Evolutionary conservation across 129 eudicot species (phyloP), one percentile per base, ranked within the genome.

Genomic region (Artemisia annua): DNA sequence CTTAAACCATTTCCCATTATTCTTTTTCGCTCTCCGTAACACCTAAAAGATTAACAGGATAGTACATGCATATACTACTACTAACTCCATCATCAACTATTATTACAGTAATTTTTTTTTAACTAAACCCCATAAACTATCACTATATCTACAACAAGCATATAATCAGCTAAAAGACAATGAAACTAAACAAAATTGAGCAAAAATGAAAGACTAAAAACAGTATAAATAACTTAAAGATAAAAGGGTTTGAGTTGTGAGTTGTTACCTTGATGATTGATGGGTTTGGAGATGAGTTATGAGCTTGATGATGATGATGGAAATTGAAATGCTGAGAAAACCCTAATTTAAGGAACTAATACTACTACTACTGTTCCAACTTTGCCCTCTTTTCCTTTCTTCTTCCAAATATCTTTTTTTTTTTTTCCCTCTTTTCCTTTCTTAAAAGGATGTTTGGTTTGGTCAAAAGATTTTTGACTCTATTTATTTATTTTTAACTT

Each of bases 291-390:
- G 64, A 50, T 4, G 63, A 57, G 18, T 57, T n/a, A 14, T 24
- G 26, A 57, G 32, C 22, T 57, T 18, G 5, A 20, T 57, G 44
- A 57, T n/a, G n/a, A n/a, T 58, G 13, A 58, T 11, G 11, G n/a
- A 20, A 58, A 58, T 58, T 20, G 35, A 18, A 63, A 70, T 51
- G 64, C 64, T n/a, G 65, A 65, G 30, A 17, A 61, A 62, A 74
- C 71, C 78, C 78, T 73, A 73, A 73, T 32, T 59, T 51, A 51
- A 74, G 51, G 69, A 52, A 32, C 13, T 39, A 39, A 6, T 35
- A 39, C 10, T 39, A 39, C 11, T 39, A 39, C 46, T 51, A 73
- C 70, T 73, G 52, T 73, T 70, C 44, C 75, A 66, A 63, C 32
- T 73, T 48, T 51, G 63, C 53, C 70, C 53, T 18, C 63, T 73